These are phyloP conservation scores for Schizochytrium sp. DNA, from an alignment of 108 stramenopile genomes.

Conservation along the genomic window DNA sequence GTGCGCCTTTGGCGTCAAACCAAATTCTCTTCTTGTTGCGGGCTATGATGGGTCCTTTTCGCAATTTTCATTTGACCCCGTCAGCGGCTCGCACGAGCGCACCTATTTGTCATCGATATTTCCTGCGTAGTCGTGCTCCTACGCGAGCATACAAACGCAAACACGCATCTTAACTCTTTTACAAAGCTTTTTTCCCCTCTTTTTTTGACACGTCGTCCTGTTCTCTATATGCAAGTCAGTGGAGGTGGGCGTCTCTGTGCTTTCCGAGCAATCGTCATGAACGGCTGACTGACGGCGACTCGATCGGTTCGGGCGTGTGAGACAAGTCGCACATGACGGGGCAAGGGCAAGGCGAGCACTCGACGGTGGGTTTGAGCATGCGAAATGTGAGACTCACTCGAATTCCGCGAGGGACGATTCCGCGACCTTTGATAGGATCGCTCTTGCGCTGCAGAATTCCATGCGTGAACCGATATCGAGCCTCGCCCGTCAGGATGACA, in stretches of 20 bases:
- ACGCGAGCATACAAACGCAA: too few relatives aligned
- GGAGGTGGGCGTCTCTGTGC: too few relatives aligned
- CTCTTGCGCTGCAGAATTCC: conserved; percentile 5
- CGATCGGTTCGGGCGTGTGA: too few relatives aligned
- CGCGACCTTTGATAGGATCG: neutral
- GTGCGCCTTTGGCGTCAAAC: conserved; percentile 42
- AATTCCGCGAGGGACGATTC: neutral
- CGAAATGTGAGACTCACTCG: neutral
- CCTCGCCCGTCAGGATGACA: neutral
- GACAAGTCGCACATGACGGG: neutral
- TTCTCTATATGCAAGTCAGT: too few relatives aligned
- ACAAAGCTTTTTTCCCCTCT: too few relatives aligned
- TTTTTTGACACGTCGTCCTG: too few relatives aligned
- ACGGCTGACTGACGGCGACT: too few relatives aligned
- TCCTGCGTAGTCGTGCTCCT: neutral
- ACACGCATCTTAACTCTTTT: too few relatives aligned
- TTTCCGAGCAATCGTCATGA: too few relatives aligned
- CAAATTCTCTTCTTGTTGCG: conserved; percentile 35
- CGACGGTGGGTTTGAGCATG: neutral
- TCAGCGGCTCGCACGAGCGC: neutral
- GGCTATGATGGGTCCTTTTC: conserved; percentile 32
- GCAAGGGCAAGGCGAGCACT: neutral
- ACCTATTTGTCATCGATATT: neutral
- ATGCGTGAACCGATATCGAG: neutral
- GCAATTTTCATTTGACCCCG: neutral